Conservation (phyloP, 2,329 filamentous ascomycete genomes). For the Thelonectria olida region DNA sequence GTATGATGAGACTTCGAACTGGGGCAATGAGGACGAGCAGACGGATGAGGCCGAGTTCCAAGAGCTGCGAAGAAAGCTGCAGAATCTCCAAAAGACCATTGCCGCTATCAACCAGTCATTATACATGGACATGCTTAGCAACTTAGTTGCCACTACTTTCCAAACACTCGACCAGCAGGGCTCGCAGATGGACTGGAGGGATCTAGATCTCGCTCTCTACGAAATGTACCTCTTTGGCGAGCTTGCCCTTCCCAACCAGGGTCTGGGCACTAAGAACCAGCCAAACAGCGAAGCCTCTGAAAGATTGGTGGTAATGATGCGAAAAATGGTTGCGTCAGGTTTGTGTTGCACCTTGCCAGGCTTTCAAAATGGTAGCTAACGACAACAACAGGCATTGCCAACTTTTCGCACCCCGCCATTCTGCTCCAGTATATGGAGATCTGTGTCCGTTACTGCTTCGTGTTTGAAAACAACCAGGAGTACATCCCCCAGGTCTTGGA, state of each 20-base stretch:
- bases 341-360: slow-evolving; percentile 45
- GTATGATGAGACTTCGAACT: slow-evolving; percentile 92
- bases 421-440: slow-evolving; percentile 99
- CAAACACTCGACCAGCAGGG: slow-evolving; percentile 79
- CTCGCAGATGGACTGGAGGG: slow-evolving; percentile 87
- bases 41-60: slow-evolving; percentile 98
- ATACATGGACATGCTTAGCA: slow-evolving; percentile 88
- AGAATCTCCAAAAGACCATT: slow-evolving; percentile 91
- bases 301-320: slow-evolving; percentile 90
- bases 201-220: slow-evolving; percentile 90
- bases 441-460: slow-evolving; percentile 90
- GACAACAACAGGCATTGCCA: slow-evolving; percentile 74
- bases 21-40: slow-evolving; percentile 93
- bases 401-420: slow-evolving; percentile 88
- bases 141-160: slow-evolving; percentile 88
- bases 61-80: slow-evolving; percentile 88
- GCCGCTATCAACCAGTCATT: slow-evolving; percentile 88
- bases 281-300: slow-evolving; percentile 83
- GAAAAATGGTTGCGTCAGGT: slow-evolving; percentile 93
- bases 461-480: slow-evolving; percentile 86
- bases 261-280: slow-evolving; percentile 85
- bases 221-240: slow-evolving; percentile 98
- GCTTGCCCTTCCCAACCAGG: slow-evolving; percentile 86
- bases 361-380: slow-evolving; percentile 24
- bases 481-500: slow-evolving; percentile 89